Percentiles rank a stretch among this genome's conserved stretches.
Conservation (phyloP, 139 green algal species). For the Chlorella sp. region DNA sequence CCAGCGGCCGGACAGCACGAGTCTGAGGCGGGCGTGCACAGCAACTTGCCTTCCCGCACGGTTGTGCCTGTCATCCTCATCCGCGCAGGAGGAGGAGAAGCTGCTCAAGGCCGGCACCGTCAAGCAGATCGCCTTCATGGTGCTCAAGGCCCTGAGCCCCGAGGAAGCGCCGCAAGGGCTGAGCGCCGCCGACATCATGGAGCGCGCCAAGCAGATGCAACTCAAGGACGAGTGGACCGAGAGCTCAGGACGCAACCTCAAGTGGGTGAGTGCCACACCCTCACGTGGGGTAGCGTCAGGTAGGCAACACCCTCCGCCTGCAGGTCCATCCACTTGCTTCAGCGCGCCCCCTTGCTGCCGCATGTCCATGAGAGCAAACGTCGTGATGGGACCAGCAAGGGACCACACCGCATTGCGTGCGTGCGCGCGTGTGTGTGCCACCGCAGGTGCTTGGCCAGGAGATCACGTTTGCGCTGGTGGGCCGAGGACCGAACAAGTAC, state of each 20-base stretch:
- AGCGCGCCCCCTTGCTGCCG: too few relatives aligned
- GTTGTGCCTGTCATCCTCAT: neutral
- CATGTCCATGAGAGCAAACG: too few relatives aligned
- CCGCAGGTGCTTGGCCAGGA: neutral
- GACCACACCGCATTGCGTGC: neutral
- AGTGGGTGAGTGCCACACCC: neutral
- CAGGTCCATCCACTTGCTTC: too few relatives aligned
- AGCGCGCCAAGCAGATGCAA: neutral
- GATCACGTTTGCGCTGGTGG: slow-evolving; percentile 1
- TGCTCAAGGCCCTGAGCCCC: neutral
- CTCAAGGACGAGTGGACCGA: neutral
- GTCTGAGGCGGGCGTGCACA: too few relatives aligned
- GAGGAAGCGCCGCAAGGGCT: neutral
- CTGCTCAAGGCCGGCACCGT: neutral
- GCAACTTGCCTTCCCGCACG: neutral
- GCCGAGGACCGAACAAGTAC: slow-evolving; percentile 1
- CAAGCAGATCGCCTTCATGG: slow-evolving; percentile 1
- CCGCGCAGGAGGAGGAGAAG: slow-evolving; percentile 5
- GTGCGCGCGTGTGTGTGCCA: neutral
- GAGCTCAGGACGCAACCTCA: neutral
- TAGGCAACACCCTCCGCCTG: neutral
- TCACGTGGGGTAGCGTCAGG: neutral
- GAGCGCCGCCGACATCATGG: neutral
- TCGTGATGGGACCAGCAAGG: neutral
- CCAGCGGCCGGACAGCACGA: neutral